A percentile compares a stretch with the other conserved stretches of the same genome.
Conservation (phyloP, 768 basidiomycete species). For the Cyclocybe aegerita region DNA sequence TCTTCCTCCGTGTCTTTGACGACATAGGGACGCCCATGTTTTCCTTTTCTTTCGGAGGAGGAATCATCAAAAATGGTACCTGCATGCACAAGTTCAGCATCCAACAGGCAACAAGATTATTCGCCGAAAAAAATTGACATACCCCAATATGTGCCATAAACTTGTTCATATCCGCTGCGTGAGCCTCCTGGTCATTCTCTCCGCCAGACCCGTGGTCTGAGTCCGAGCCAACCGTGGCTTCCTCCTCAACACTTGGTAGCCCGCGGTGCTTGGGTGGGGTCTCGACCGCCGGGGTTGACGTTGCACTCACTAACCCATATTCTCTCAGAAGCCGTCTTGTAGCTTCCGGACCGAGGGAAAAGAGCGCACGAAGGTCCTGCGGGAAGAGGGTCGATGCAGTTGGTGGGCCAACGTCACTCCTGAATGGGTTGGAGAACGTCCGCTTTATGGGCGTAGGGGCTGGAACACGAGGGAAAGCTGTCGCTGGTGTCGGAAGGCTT, state of each 20-base stretch:
- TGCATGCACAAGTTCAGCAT: constrained; percentile 12
- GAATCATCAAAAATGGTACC: constrained; percentile 43
- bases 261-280: constrained; percentile 18
- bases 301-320: constrained; percentile 38
- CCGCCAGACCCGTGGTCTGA: constrained; percentile 9
- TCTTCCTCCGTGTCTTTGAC: constrained; percentile 23
- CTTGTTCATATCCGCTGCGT: constrained; percentile 39
- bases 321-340: constrained; percentile 41
- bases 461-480: constrained; percentile 26
- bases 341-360: constrained; percentile 39
- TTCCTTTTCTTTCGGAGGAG: constrained; percentile 31
- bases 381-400: constrained; percentile 48
- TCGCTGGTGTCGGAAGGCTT: constrained; percentile 24
- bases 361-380: constrained; percentile 41
- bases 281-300: constrained; percentile 25
- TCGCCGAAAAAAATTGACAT: constrained; percentile 16
- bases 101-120: background rate
- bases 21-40: constrained; percentile 17
- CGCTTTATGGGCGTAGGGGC: constrained; percentile 28
- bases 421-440: constrained; percentile 16
- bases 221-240: constrained; percentile 6
- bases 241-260: constrained; percentile 20
- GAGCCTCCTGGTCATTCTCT: constrained; percentile 21
- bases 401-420: constrained; percentile 23
- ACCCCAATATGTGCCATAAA: constrained; percentile 51